A percentile compares a stretch with the other conserved stretches of the same genome.
These are phyloP conservation scores for Syncephalastrum contaminatum DNA, from an alignment of 371 early-diverging fungal genomes.

Conservation along the genomic window DNA sequence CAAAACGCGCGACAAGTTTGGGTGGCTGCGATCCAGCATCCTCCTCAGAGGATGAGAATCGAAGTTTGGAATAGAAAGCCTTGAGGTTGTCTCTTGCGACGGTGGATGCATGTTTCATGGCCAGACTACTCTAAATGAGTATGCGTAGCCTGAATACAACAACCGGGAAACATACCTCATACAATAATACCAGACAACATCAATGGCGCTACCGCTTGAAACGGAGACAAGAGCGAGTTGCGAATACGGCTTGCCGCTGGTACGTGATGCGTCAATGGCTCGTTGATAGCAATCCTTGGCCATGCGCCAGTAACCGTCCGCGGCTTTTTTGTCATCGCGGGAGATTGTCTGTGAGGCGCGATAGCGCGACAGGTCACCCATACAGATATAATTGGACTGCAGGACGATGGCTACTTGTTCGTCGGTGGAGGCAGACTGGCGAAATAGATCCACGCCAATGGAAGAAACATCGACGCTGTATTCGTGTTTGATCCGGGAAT, in stretches of 20 bases:
- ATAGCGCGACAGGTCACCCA: slow-evolving; percentile 52
- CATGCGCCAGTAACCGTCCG: slow-evolving; percentile 27
- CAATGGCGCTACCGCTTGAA: slow-evolving; percentile 44
- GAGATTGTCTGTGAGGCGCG: slow-evolving; percentile 34
- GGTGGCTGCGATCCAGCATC: slow-evolving; percentile 5
- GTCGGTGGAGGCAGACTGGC: slow-evolving; percentile 14
- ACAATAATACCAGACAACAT: slow-evolving; percentile 54
- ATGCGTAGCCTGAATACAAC: neutral
- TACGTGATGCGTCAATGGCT: slow-evolving; percentile 40
- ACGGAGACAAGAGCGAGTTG: slow-evolving; percentile 47
- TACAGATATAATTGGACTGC: slow-evolving; percentile 45
- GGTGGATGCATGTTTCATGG: slow-evolving; percentile 39
- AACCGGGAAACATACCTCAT: slow-evolving; percentile 42
- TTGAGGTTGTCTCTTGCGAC: slow-evolving; percentile 44
- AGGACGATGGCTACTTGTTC: slow-evolving; percentile 34
- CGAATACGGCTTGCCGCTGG: slow-evolving; percentile 50
- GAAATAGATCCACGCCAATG: slow-evolving; percentile 19
- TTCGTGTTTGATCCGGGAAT: slow-evolving; percentile 26
- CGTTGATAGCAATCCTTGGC: slow-evolving; percentile 44
- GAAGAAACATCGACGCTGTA: slow-evolving; percentile 31
- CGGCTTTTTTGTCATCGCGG: slow-evolving; percentile 14
- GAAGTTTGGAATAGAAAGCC: slow-evolving; percentile 43
- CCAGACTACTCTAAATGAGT: slow-evolving; percentile 21
- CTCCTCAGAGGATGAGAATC: slow-evolving; percentile 20
- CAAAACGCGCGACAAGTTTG: slow-evolving; percentile 29